phyloP scores from a whole-genome alignment of 2,329 filamentous ascomycete species.

The Epichloe sylvatica region DNA sequence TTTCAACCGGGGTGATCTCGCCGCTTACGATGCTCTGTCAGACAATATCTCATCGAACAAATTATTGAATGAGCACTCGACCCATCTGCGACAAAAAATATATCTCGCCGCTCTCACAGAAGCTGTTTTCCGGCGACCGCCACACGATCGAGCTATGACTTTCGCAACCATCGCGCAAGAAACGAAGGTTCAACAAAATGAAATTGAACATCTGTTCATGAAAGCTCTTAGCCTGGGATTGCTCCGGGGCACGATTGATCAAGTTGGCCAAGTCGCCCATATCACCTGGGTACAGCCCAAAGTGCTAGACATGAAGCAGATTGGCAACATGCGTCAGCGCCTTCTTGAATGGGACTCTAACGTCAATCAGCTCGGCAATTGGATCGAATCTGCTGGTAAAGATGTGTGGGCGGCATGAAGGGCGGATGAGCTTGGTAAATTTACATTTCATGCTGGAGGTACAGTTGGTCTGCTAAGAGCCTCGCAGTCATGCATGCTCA shows the following conservation, averaged over 20 bases:
- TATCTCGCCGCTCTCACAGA: conserved; percentile 93
- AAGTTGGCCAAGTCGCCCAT: conserved; percentile 83
- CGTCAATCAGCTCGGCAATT: conserved; percentile 90
- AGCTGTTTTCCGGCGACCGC: conserved; percentile 86
- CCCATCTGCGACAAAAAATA: conserved; percentile 92
- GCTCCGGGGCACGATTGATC: conserved; percentile 83
- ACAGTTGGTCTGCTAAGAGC: not conserved
- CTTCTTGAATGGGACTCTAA: conserved; percentile 91
- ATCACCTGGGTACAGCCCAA: conserved; percentile 99
- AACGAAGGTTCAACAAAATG: conserved; percentile 78
- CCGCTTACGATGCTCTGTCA: conserved; percentile 70
- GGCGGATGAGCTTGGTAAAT: not conserved
- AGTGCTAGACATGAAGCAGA: conserved; percentile 90
- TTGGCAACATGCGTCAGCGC: conserved; percentile 77
- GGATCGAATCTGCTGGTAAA: conserved; percentile 87
- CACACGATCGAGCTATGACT: conserved; percentile 88
- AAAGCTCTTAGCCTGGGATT: conserved; percentile 92
- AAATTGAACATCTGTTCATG: conserved; percentile 98
- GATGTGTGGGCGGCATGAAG: conserved; percentile 82
- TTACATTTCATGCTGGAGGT: not conserved
- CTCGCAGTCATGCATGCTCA: not conserved
- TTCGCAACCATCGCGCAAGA: conserved; percentile 80
- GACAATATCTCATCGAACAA: conserved; percentile 68
- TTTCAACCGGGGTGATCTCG: conserved; percentile 90
- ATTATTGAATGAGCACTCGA: conserved; percentile 64